Evolutionary conservation across 352 stramenopile genomes (phyloP).

Genomic region (Phytopythium sindhum): DNA sequence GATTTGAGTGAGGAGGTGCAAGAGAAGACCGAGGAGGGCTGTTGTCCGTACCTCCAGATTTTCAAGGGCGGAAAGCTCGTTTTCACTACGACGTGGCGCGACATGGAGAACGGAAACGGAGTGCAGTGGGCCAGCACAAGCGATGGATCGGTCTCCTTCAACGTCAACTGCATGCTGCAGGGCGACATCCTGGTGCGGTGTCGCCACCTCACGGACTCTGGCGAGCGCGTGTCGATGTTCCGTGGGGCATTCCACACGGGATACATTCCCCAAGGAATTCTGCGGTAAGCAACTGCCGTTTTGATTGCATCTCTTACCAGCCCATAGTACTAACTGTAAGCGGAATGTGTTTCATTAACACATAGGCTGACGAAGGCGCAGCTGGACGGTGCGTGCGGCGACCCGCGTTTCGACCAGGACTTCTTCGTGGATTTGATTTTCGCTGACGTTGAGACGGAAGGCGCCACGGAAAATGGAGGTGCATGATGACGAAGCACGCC

Average conservation of each 20-base stretch:
- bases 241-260: conserved; percentile 97
- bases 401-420: conserved; percentile 92
- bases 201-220: conserved; percentile 90
- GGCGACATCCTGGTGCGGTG: conserved; percentile 96
- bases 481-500: background rate
- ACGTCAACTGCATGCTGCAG: conserved; percentile 95
- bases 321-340: background rate
- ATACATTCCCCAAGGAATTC: conserved; percentile 94
- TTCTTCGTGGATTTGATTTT: conserved; percentile 98
- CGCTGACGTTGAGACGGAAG: conserved; percentile 87
- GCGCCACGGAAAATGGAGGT: conserved; percentile 13
- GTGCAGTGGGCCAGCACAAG: conserved; percentile 89
- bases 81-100: conserved; percentile 91
- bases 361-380: conserved; percentile 93
- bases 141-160: conserved; percentile 92
- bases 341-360: background rate
- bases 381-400: conserved; percentile 92
- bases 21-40: conserved; percentile 85
- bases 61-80: conserved; percentile 97
- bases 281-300: conserved; percentile 57
- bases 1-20: conserved; percentile 47
- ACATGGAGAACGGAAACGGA: conserved; percentile 83
- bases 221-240: conserved; percentile 95
- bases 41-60: conserved; percentile 97
- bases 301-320: background rate